Evolutionary conservation across 2,329 filamentous ascomycete genomes (phyloP).

Genomic region (Lachnellula occidentalis): DNA sequence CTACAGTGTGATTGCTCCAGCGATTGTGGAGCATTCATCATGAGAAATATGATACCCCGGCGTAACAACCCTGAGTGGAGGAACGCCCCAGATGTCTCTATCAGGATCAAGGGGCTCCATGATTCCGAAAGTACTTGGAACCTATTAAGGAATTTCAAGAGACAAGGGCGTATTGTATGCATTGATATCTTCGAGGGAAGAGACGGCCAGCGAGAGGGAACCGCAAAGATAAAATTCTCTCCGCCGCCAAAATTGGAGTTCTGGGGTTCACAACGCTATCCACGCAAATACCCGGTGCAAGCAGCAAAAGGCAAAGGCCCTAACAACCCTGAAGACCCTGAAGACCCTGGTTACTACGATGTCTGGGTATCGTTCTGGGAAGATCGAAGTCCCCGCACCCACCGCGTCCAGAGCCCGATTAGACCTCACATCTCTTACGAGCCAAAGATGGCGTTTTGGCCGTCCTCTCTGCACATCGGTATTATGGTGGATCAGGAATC

Average conservation of each 20-base stretch:
- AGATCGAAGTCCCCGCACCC: background rate
- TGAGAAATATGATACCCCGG: background rate
- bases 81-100: background rate
- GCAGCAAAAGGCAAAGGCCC: slow-evolving; percentile 19
- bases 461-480: slow-evolving; percentile 55
- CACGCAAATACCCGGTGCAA: slow-evolving; percentile 21
- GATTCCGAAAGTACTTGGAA: slow-evolving; percentile 34
- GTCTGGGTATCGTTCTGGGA: slow-evolving; percentile 3
- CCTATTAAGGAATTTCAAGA: slow-evolving; percentile 47
- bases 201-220: slow-evolving; percentile 35
- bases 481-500: slow-evolving; percentile 46
- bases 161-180: slow-evolving; percentile 46
- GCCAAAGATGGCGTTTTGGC: slow-evolving; percentile 37
- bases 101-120: slow-evolving; percentile 30
- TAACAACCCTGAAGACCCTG: no score
- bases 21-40: no score
- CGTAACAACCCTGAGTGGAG: background rate
- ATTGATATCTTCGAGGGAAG: slow-evolving; percentile 50
- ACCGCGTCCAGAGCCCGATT: slow-evolving; percentile 30
- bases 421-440: slow-evolving; percentile 30
- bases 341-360: slow-evolving; percentile 1
- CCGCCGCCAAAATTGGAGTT: slow-evolving; percentile 49
- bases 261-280: slow-evolving; percentile 35
- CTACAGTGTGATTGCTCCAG: no score
- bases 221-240: slow-evolving; percentile 50